Conservation (phyloP, 495 filamentous ascomycete species). For the Lophiostoma macrostomum region DNA sequence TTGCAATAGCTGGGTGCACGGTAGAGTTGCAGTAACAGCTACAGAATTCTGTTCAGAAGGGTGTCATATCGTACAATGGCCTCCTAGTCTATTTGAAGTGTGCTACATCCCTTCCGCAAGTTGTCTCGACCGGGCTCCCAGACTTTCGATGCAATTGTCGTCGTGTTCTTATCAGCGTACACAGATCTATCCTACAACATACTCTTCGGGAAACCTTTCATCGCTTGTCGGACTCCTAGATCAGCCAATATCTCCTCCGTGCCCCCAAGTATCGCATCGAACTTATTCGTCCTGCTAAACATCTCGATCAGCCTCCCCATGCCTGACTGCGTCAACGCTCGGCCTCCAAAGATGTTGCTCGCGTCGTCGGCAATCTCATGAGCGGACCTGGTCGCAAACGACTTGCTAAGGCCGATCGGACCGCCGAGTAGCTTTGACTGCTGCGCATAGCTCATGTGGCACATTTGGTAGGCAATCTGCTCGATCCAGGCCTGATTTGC, state of each 20-base stretch:
- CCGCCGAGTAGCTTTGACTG: constrained; percentile 74
- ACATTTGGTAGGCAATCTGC: constrained; percentile 82
- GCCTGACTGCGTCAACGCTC: constrained; percentile 74
- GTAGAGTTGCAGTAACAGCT: too few relatives aligned
- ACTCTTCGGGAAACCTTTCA: constrained; percentile 78
- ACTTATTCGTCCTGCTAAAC: constrained; percentile 84
- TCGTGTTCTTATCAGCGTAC: neutral
- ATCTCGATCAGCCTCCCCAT: constrained; percentile 80
- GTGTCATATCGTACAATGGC: too few relatives aligned
- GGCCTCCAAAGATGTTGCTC: constrained; percentile 83
- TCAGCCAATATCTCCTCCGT: constrained; percentile 83
- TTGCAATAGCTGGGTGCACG: too few relatives aligned
- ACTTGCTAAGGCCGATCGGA: constrained; percentile 81
- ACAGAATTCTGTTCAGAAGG: too few relatives aligned
- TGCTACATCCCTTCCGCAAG: too few relatives aligned
- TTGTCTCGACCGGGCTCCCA: too few relatives aligned
- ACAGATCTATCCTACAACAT: constrained; percentile 56
- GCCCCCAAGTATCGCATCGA: constrained; percentile 82
- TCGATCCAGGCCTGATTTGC: constrained; percentile 85
- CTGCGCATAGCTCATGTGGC: constrained; percentile 74
- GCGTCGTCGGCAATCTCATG: constrained; percentile 80
- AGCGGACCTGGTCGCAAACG: constrained; percentile 67
- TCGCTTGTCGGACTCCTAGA: constrained; percentile 75
- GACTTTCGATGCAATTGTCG: too few relatives aligned
- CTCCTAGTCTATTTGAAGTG: too few relatives aligned